A percentile compares a stretch with the other conserved stretches of the same genome.
phyloP scores from a whole-genome alignment of 2,329 filamentous ascomycete genomes.

The Apiospora saccharicola region DNA sequence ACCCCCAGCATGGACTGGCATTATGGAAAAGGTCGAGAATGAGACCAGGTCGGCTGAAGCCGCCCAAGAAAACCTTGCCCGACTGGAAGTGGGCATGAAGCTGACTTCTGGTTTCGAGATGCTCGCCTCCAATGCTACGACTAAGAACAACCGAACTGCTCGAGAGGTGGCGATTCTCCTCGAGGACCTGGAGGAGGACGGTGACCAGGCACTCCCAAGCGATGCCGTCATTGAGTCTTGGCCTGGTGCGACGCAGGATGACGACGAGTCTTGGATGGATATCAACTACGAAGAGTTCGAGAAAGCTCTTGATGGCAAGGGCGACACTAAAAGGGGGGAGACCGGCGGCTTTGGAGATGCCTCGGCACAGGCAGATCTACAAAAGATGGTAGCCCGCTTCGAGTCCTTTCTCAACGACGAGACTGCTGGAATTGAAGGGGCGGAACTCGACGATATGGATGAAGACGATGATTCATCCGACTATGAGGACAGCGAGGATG shows the following conservation, averaged over 20 bases:
- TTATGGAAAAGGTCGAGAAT: constrained; percentile 42
- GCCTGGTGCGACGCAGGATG: constrained; percentile 68
- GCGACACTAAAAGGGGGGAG: constrained; percentile 35
- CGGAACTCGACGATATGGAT: constrained; percentile 76
- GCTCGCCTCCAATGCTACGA: constrained; percentile 72
- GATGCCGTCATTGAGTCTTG: constrained; percentile 77
- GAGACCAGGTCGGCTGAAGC: constrained; percentile 28
- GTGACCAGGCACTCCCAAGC: constrained; percentile 70
- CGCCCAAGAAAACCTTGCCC: constrained; percentile 43
- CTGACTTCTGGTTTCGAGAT: constrained; percentile 91
- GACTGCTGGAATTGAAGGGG: constrained; percentile 79
- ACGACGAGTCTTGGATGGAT: constrained; percentile 90
- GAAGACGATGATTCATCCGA: constrained; percentile 63
- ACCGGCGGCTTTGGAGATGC: constrained; percentile 67
- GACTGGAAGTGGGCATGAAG: constrained; percentile 84
- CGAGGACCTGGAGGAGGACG: constrained; percentile 77
- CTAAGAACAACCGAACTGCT: constrained; percentile 71
- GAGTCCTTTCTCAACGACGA: constrained; percentile 91
- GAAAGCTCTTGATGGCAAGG: constrained; percentile 70
- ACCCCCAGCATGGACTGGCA: constrained; percentile 58
- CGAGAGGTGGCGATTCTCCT: constrained; percentile 80
- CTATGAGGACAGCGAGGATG: constrained; percentile 65
- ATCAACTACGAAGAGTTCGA: constrained; percentile 93
- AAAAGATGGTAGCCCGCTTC: constrained; percentile 93
- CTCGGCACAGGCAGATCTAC: constrained; percentile 75